phyloP scores from a whole-genome alignment of 129 eudicot genomes.

The Artemisia argyi region DNA sequence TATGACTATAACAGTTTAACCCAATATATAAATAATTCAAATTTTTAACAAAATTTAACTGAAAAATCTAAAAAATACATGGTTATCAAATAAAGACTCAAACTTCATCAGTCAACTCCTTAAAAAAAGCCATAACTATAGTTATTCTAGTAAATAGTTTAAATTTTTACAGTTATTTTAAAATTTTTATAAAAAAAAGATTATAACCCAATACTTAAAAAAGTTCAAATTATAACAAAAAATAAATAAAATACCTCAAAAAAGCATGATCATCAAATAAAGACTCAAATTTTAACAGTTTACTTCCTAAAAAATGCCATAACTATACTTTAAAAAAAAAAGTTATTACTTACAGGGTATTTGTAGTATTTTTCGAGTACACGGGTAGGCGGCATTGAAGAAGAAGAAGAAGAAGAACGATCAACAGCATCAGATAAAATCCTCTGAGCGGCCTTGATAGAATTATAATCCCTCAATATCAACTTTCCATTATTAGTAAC shows the following conservation, averaged over 20 bases:
- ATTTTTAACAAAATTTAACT: too few species aligned
- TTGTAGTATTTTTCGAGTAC: conserved; percentile 38
- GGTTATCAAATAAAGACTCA: too few species aligned
- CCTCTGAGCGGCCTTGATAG: conserved; percentile 38
- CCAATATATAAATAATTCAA: not conserved
- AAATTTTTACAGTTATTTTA: too few species aligned
- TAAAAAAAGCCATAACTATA: too few species aligned
- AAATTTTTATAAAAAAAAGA: too few species aligned
- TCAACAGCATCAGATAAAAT: conserved; percentile 37
- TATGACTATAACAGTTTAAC: not conserved
- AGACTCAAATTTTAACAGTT: not conserved
- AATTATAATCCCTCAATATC: conserved; percentile 22
- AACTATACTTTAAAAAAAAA: too few species aligned
- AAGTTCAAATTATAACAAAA: not conserved
- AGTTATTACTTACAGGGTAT: conserved; percentile 9
- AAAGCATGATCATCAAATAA: not conserved
- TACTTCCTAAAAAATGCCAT: not conserved
- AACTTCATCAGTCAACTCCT: too few species aligned
- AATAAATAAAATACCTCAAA: not conserved
- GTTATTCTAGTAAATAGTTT: too few species aligned
- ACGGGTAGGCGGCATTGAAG: conserved; percentile 36
- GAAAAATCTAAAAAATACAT: too few species aligned
- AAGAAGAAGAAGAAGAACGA: not conserved
- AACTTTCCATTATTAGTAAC: not conserved
- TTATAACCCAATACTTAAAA: not conserved